Evolutionary conservation across 345 rosid genomes (phyloP), one percentile per base, ranked within the genome.

Genomic region (Acer saccharum): DNA sequence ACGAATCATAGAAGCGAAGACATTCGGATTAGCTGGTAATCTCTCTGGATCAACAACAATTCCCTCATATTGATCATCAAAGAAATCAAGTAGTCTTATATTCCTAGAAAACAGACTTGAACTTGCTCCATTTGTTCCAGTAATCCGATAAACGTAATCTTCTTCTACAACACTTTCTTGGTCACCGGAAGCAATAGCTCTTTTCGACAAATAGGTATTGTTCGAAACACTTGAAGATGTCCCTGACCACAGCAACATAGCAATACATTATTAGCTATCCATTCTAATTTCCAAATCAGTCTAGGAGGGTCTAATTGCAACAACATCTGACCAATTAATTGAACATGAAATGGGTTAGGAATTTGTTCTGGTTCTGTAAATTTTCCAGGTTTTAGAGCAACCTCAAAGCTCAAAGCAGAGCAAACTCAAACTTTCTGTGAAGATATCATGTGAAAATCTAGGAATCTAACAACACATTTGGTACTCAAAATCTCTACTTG

Each of bases 51-150:
- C 90, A 79, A 95, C 92, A 23, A 93, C 81, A 73, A 95, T 86
- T 77, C 97, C 99, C 14, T 91, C 98, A 75, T 95, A 95, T 68
- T 87, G 90, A 84, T 95, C 96, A 76, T 92, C 92, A 78, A 27
- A 75, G 67, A 88, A 91, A 73, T 89, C 81, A 39, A 95, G 92
- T 39, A 90, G 35, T 73, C 83, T 75, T 79, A 44, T 32, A 67
- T 85, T 85, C 71, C 84, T 84, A 17, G 79, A 72, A 79, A 82
- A 86, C 44, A 81, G 46, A 6, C 76, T 77, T 57, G 88, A 50
- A 73, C 83, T 80, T 57, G 80, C 78, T 80, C 76, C 75, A 44
- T 83, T 83, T 35, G 78, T 77, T 41, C 83, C 89, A 77, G 81
- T 79, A 10, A 88, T 84, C 77, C 78, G 82, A 65, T 79, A 84